Base-by-base conservation (phyloP, 2,329 filamentous ascomycete genomes). In the Clathrospora elynae region DNA sequence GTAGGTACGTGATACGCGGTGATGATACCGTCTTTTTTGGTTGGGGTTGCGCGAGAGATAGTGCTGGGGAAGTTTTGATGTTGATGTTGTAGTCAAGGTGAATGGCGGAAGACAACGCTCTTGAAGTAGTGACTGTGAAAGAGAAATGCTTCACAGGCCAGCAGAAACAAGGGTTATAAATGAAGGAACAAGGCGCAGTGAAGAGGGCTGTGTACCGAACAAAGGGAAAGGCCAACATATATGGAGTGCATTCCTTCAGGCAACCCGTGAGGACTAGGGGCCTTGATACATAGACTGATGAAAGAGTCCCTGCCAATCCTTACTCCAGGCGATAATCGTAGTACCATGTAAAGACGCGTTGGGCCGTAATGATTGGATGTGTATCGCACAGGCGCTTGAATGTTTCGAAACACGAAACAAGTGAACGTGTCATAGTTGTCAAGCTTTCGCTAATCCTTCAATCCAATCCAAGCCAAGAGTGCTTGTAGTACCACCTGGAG, bases 381-480 rank as follows among this genome's bases (percentile, higher is more conserved):
- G 28, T 18, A 25, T 26, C 17, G 23, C 32, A 14, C 6, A 41
- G 35, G 30, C n/a, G 35, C 25, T 20, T 32, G 29, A 14, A 17
- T 48, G 57, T 61, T 59, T 59, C 50, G 52, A 61, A 60, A 59
- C 55, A 46, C 56, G 56, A 62, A 60, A 57, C 53, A 51, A 26
- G 28, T 32, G 26, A 25, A 14, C 30, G 40, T 41, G 40, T 41
- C 29, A 41, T 29, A 42, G 18, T 16, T 8, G 35, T 40, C 40
- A 57, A 61, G 49, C 53, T 53, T 57, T 56, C 42, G 57, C 57
- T 55, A 56, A 53, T 45, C 24, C 39, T n/a, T n/a, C n/a, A 23
- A 35, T 16, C 39, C 16, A 19, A 35, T 36, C 24, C 20, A 24
- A 33, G 24, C 32, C 23, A 32, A 28, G 33, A 32, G 18, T 12